A percentile compares a stretch with the other conserved stretches of the same genome.
Evolutionary conservation across 495 filamentous ascomycete genomes (phyloP).

Genomic region (Hyaloscypha hepaticicola): DNA sequence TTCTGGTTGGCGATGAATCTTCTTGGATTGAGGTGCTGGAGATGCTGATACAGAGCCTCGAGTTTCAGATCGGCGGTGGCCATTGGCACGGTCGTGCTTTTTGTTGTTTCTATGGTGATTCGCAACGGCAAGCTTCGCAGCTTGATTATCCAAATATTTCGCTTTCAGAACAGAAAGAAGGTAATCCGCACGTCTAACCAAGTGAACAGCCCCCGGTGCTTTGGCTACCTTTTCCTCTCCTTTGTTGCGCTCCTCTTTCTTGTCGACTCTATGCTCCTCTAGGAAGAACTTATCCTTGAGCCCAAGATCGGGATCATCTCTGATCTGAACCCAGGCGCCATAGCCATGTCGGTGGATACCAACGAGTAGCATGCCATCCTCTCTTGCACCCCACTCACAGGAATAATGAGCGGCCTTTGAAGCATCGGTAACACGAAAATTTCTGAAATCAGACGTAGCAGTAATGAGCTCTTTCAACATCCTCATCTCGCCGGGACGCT

Average conservation of each 20-base stretch:
- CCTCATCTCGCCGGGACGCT: constrained; percentile 83
- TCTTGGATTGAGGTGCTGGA: constrained; percentile 51
- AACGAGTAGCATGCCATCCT: constrained; percentile 96
- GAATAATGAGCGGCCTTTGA: constrained; percentile 83
- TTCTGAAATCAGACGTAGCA: constrained; percentile 61
- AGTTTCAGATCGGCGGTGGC: constrained; percentile 49
- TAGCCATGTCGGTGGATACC: constrained; percentile 92
- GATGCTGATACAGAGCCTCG: constrained; percentile 56
- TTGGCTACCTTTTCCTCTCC: constrained; percentile 76
- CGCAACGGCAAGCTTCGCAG: constrained; percentile 77
- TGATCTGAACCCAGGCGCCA: constrained; percentile 88
- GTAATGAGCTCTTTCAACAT: constrained; percentile 72
- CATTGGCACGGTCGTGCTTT: constrained; percentile 52
- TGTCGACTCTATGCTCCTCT: constrained; percentile 96
- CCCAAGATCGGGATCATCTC: constrained; percentile 84
- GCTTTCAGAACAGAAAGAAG: constrained; percentile 86
- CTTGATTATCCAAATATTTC: constrained; percentile 65
- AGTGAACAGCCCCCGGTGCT: constrained; percentile 91
- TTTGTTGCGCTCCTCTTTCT: constrained; percentile 86
- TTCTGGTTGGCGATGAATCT: constrained; percentile 32
- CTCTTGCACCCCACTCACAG: constrained; percentile 84
- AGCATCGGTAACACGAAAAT: constrained; percentile 87
- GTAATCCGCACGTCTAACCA: constrained; percentile 93
- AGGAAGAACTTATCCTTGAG: constrained; percentile 93
- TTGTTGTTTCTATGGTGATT: constrained; percentile 89